A percentile compares a stretch with the other conserved stretches of the same genome.
Evolutionary conservation across 495 filamentous ascomycete genomes (phyloP).

Genomic region (Penicillium herquei): DNA sequence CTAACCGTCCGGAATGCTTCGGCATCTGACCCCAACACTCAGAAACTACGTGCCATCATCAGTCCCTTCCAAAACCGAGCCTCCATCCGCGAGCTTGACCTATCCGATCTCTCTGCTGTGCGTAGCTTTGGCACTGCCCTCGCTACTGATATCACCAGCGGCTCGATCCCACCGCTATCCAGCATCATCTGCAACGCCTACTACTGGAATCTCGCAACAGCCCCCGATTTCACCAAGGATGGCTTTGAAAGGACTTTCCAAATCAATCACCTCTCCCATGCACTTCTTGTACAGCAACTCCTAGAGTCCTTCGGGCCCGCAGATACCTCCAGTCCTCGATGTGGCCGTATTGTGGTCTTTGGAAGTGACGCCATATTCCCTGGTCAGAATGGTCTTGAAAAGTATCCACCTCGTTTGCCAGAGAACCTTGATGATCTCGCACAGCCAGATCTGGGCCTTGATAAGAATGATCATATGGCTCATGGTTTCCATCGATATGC

Average conservation of each 20-base stretch:
- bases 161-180: conserved; percentile 39
- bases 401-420: conserved; percentile 9
- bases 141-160: conserved; percentile 26
- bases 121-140: conserved; percentile 30
- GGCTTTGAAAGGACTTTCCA: conserved; percentile 45
- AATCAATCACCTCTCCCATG: conserved; percentile 46
- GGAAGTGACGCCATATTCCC: conserved; percentile 41
- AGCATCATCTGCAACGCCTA: conserved; percentile 47
- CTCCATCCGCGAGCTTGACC: conserved; percentile 34
- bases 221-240: conserved; percentile 27
- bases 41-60: conserved; percentile 3
- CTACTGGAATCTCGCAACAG: conserved; percentile 26
- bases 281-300: conserved; percentile 40
- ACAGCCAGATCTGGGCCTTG: conserved; percentile 9
- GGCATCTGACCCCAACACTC: neutral
- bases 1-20: conserved; percentile 41
- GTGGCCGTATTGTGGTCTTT: conserved; percentile 42
- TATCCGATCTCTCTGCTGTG: conserved; percentile 35
- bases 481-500: conserved; percentile 32
- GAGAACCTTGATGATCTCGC: conserved; percentile 11
- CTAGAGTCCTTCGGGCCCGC: conserved; percentile 42
- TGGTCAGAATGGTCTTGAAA: conserved; percentile 8
- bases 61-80: conserved; percentile 9
- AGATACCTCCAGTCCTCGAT: neutral
- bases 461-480: conserved; percentile 8